These are phyloP conservation scores for Volvox carteri DNA, from an alignment of 163 green algal genomes.

Conservation along the genomic window DNA sequence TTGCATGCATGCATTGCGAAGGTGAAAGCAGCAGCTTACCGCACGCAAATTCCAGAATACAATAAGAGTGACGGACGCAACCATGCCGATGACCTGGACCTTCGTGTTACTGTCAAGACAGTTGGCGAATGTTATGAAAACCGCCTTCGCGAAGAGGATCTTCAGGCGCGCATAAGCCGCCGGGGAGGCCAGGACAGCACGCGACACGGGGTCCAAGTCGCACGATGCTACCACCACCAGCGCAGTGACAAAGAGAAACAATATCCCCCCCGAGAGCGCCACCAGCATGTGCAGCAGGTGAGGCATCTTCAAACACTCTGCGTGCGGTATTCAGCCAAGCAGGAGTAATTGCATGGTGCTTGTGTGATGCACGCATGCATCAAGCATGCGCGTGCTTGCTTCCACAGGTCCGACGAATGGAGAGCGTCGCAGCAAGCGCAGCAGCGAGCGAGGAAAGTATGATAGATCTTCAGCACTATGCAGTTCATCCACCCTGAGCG, in stretches of 20 bases:
- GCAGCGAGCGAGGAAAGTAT: too few relatives aligned
- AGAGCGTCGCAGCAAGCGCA: too few relatives aligned
- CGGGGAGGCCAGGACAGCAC: conserved; percentile 51
- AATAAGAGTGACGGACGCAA: background rate
- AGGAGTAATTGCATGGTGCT: too few relatives aligned
- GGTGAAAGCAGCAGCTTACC: background rate
- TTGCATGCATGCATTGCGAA: background rate
- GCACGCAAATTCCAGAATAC: conserved; percentile 9
- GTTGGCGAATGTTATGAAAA: conserved; percentile 1
- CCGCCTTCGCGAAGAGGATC: conserved; percentile 56
- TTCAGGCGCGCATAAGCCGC: conserved; percentile 37
- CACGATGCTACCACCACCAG: conserved; percentile 58
- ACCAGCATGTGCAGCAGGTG: conserved; percentile 65
- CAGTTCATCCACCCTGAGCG: too few relatives aligned
- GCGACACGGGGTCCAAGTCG: conserved; percentile 60
- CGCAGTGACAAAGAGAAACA: conserved; percentile 52
- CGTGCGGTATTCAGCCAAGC: background rate
- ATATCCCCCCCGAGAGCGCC: conserved; percentile 15
- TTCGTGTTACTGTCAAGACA: conserved; percentile 14
- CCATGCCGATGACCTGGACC: conserved; percentile 18
- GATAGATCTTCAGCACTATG: too few relatives aligned
- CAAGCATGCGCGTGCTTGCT: too few relatives aligned
- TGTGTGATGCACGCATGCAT: too few relatives aligned
- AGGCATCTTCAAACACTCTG: conserved; percentile 60
- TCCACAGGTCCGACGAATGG: too few relatives aligned